These are phyloP conservation scores for Penicillium sp. DNA, from an alignment of 2,329 filamentous ascomycete species.

Conservation along the genomic window DNA sequence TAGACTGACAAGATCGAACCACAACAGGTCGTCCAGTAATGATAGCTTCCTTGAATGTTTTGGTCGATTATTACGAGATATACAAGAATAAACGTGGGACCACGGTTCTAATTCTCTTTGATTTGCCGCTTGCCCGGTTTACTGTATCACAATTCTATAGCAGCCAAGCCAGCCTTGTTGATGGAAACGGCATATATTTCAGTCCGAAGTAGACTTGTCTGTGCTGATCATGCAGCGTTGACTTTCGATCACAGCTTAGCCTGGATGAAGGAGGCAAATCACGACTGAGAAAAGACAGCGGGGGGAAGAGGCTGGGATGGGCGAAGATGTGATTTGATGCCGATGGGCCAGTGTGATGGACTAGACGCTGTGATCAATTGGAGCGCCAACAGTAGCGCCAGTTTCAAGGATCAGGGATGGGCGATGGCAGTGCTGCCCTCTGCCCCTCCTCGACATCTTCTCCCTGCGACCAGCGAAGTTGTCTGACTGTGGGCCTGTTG, in stretches of 20 bases:
- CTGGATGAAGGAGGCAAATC: conserved; percentile 21
- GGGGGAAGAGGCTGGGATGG: conserved; percentile 9
- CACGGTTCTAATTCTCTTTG: conserved; percentile 12
- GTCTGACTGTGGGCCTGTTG: conserved; percentile 18
- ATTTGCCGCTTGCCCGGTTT: not conserved
- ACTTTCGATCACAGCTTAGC: conserved; percentile 30
- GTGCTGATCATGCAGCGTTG: conserved; percentile 29
- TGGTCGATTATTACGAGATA: conserved; percentile 27
- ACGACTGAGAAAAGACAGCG: conserved; percentile 5
- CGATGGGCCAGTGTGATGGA: conserved; percentile 14
- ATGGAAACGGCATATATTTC: not conserved
- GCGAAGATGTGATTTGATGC: conserved; percentile 14
- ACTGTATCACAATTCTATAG: conserved; percentile 10
- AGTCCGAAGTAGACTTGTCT: conserved; percentile 8
- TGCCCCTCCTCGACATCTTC: not conserved
- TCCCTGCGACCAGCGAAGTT: not conserved
- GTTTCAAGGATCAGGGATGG: conserved; percentile 8
- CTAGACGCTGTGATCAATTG: conserved; percentile 16
- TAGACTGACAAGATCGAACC: conserved; percentile 31
- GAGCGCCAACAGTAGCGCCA: conserved; percentile 18
- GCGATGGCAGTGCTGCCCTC: conserved; percentile 14
- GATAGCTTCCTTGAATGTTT: conserved; percentile 26
- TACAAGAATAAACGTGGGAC: conserved; percentile 30
- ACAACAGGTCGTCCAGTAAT: conserved; percentile 41
- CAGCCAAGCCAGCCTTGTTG: not conserved